Percentiles rank a stretch among this genome's conserved stretches.
Evolutionary conservation across 1,284 basidiomycete genomes (phyloP).

Genomic region (Athelia psychrophila): DNA sequence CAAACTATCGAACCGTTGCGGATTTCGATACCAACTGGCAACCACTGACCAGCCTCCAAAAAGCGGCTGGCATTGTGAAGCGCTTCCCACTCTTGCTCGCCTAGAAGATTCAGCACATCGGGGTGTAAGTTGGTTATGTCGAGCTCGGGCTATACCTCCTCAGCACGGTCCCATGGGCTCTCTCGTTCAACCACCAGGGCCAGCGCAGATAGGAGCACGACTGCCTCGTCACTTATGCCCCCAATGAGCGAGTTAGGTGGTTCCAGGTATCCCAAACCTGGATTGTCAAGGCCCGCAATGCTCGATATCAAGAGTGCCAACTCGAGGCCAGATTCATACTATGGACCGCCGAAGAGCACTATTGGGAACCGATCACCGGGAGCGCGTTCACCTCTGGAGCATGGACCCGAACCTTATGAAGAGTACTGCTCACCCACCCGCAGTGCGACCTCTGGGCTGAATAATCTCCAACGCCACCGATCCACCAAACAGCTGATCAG

Average conservation of each 20-base stretch:
- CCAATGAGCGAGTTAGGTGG: not conserved
- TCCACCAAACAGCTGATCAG: slow-evolving; percentile 40
- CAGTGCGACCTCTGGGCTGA: not conserved
- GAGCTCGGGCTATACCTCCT: not conserved
- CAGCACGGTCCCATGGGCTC: not conserved
- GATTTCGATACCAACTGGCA: too few species aligned
- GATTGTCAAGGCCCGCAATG: slow-evolving; percentile 18
- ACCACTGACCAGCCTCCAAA: too few species aligned
- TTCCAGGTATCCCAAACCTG: not conserved
- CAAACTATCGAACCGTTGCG: too few species aligned
- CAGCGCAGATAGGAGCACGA: not conserved
- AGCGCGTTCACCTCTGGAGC: slow-evolving; percentile 7
- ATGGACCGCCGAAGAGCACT: not conserved
- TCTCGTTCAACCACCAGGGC: slow-evolving; percentile 3
- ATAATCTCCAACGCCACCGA: slow-evolving; percentile 18
- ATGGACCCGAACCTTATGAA: not conserved
- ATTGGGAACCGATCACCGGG: not conserved
- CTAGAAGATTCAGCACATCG: too few species aligned
- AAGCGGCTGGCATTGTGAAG: too few species aligned
- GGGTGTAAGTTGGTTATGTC: not conserved
- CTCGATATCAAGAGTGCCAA: not conserved
- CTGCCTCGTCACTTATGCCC: not conserved
- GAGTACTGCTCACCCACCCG: slow-evolving; percentile 6
- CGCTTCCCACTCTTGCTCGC: too few species aligned
- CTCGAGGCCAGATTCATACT: not conserved